Base-by-base conservation (phyloP, 1,284 basidiomycete species). In the Ustilago xerochloae region DNA sequence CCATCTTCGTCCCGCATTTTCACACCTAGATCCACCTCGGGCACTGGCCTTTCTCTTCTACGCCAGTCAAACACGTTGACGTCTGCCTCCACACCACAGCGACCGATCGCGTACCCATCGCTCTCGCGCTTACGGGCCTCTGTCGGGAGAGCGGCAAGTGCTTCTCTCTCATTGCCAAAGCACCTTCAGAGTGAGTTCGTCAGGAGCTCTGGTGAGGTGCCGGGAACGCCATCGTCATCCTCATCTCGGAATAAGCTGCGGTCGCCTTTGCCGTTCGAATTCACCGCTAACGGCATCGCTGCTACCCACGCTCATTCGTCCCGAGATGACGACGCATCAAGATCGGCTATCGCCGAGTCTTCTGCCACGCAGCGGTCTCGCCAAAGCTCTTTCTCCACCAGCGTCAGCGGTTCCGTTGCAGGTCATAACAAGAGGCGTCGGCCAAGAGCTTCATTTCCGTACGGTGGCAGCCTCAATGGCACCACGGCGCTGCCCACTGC, bases 331-430 rank as follows among this genome's bases (percentile, higher is more conserved):
- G 64, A 63, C 24, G 20, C 46, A 1, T 50, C 43, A 30, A 52
- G 56, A 16, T 63, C 61, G 22, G 57, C 48, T 13, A 10, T 69
- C 1, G 61, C 56, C 12, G 61, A 69, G 29, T 63, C 66, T 12
- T 63, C 46, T 38, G 54, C 51, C 41, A 50, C 63, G n/a, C 29
- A 78, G 55, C 29, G 70, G 22, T 53, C 75, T 46, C 61, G 80
- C 33, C 63, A 59, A 52, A 68, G 67, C 54, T 64, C 81, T 60
- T 54, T 76, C 67, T 60, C 75, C 41, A 57, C 75, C 54, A 26
- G 69, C 70, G 63, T 77, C 26, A 67, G 63, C 22, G 56, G 60
- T 1, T 66, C 69, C 8, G 39, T 66, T 6, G 30, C 32, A 10
- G 59, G 55, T 16, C 46, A 48, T 4, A 49, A 43, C 30, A 63